Conservation (phyloP, 495 filamentous ascomycete genomes). For the Penicillium silybi region DNA sequence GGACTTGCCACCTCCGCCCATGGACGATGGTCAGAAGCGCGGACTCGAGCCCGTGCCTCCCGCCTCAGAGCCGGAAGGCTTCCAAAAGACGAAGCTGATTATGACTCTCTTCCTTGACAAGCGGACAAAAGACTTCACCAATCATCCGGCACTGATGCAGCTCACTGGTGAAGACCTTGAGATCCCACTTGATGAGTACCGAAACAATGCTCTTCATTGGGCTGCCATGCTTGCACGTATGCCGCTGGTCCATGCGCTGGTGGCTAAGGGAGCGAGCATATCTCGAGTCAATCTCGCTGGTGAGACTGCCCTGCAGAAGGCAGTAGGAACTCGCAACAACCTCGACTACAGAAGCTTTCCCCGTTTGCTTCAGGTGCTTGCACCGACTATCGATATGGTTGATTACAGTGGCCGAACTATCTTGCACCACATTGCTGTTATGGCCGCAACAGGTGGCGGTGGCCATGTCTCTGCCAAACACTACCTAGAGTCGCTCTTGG, state of each 20-base stretch:
- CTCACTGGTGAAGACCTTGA: conserved; percentile 83
- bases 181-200: conserved; percentile 78
- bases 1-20: conserved; percentile 43
- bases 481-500: conserved; percentile 87
- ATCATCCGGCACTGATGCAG: conserved; percentile 61
- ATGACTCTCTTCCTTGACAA: conserved; percentile 86
- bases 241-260: conserved; percentile 71
- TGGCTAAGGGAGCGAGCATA: conserved; percentile 79
- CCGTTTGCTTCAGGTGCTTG: conserved; percentile 80
- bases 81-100: conserved; percentile 71
- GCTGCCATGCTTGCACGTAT: conserved; percentile 91
- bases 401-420: conserved; percentile 89
- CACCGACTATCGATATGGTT: conserved; percentile 83
- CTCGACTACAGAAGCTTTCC: conserved; percentile 77
- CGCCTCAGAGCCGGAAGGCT: conserved; percentile 59
- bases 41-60: conserved; percentile 67
- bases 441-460: conserved; percentile 87
- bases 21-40: conserved; percentile 51
- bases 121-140: conserved; percentile 56
- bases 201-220: conserved; percentile 92
- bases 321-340: conserved; percentile 85
- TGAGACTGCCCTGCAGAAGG: conserved; percentile 87
- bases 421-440: conserved; percentile 91
- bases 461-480: conserved; percentile 76
- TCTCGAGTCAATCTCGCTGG: conserved; percentile 81